A percentile compares a stretch with the other conserved stretches of the same genome.
Conservation (phyloP, 1,284 basidiomycete species). For the Sparassis latifolia region DNA sequence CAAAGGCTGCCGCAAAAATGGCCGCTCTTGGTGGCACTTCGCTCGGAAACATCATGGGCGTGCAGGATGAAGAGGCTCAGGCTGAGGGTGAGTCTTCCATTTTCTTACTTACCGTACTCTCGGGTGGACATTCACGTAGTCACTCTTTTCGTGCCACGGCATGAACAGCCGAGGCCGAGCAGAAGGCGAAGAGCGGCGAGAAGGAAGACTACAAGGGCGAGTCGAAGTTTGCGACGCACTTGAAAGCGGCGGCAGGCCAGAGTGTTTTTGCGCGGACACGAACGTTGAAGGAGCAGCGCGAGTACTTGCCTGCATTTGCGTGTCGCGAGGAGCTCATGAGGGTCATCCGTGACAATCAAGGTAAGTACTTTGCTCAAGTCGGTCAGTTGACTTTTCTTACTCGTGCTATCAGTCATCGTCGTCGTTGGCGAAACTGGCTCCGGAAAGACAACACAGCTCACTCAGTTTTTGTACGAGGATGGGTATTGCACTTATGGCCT, state of each 20-base stretch:
- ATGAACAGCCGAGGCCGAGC: conserved; percentile 54
- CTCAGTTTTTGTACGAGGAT: conserved; percentile 93
- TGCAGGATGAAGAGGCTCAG: conserved; percentile 90
- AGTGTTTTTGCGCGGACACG: conserved; percentile 80
- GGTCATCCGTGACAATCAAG: conserved; percentile 93
- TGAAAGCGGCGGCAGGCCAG: conserved; percentile 74
- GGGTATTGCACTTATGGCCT: conserved; percentile 87
- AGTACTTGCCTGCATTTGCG: conserved; percentile 97
- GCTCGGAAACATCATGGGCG: conserved; percentile 95
- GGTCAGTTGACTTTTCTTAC: background rate
- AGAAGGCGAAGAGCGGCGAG: conserved; percentile 28
- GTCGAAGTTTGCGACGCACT: conserved; percentile 91
- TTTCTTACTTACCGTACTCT: conserved; percentile 17
- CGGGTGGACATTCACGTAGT: conserved; percentile 76
- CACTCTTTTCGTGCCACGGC: conserved; percentile 18
- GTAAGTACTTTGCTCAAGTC: conserved; percentile 31
- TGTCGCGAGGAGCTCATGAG: conserved; percentile 92
- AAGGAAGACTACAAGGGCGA: conserved; percentile 81
- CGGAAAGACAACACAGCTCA: conserved; percentile 90
- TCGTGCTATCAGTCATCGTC: conserved; percentile 61
- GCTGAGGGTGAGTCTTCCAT: conserved; percentile 61
- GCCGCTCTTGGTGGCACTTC: conserved; percentile 89
- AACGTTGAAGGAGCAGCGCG: conserved; percentile 91
- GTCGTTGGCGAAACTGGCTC: conserved; percentile 96
- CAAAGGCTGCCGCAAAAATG: conserved; percentile 93